These are phyloP conservation scores for Geotrichum klebahnii DNA, from an alignment of 1,139 yeast species.

Conservation along the genomic window DNA sequence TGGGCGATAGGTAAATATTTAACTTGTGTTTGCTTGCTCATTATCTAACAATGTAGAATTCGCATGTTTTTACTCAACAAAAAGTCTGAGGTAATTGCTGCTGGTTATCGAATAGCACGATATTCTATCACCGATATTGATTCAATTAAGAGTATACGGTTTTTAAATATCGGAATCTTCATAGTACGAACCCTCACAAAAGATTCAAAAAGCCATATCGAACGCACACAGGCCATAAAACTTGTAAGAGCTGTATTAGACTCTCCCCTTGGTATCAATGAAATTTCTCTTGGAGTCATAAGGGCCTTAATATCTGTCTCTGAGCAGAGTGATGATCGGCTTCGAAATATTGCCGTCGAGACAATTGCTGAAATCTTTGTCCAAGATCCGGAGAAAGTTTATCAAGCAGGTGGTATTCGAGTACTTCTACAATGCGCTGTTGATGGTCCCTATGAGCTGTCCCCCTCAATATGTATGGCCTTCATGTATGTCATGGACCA, in stretches of 20 bases:
- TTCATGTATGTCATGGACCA: conserved; percentile 57
- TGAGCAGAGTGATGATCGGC: conserved; percentile 56
- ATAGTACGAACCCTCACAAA: conserved; percentile 63
- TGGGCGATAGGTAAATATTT: conserved; percentile 40
- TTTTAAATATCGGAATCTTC: conserved; percentile 56
- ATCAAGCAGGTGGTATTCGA: conserved; percentile 62
- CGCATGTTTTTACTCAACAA: conserved; percentile 57
- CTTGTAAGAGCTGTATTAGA: conserved; percentile 61
- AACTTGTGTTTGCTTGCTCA: too few species aligned
- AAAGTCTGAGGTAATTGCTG: conserved; percentile 62
- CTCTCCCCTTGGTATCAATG: conserved; percentile 53
- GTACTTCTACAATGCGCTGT: conserved; percentile 54
- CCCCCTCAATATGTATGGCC: conserved; percentile 54
- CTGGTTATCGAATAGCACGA: conserved; percentile 72
- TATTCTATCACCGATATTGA: conserved; percentile 55
- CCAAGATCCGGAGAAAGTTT: conserved; percentile 56
- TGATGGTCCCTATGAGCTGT: conserved; percentile 60
- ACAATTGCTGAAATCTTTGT: conserved; percentile 68
- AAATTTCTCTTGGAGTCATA: conserved; percentile 60
- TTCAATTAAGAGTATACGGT: conserved; percentile 46
- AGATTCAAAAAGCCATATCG: conserved; percentile 50
- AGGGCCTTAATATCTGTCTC: conserved; percentile 70
- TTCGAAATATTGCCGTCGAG: conserved; percentile 57
- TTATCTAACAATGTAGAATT: conserved; percentile 39
- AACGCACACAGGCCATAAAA: conserved; percentile 76